Conservation (phyloP, 2,329 filamentous ascomycete species). For the Ophiocordyceps camponoti-saundersi region DNA sequence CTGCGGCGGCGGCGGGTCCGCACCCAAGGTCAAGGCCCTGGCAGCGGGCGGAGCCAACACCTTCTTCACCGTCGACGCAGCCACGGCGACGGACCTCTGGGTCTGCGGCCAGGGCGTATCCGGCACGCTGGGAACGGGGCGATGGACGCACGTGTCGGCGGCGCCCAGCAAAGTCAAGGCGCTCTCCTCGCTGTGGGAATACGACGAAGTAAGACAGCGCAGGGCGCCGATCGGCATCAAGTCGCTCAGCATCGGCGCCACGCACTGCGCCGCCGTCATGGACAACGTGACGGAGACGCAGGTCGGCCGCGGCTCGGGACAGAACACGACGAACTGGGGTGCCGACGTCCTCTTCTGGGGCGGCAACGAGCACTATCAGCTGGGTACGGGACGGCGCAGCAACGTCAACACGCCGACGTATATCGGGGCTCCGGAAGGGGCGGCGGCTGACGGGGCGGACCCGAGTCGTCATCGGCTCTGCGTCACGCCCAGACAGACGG, state of each 20-base stretch:
- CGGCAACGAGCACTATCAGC: conserved; percentile 83
- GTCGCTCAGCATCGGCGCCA: conserved; percentile 56
- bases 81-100: conserved; percentile 41
- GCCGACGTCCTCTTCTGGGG: conserved; percentile 88
- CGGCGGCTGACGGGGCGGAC: conserved; percentile 39
- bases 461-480: conserved; percentile 57
- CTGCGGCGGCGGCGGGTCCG: conserved; percentile 48
- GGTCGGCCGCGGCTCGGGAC: conserved; percentile 28
- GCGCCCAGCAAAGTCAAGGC: conserved; percentile 66
- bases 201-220: conserved; percentile 52
- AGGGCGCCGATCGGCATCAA: conserved; percentile 65
- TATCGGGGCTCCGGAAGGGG: conserved; percentile 57
- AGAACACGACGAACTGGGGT: conserved; percentile 72
- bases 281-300: conserved; percentile 58
- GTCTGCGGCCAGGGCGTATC: conserved; percentile 74
- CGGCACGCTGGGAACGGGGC: conserved; percentile 68
- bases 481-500: conserved; percentile 60
- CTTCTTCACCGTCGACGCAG: conserved; percentile 73
- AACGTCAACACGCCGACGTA: conserved; percentile 64
- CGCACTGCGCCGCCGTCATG: conserved; percentile 71
- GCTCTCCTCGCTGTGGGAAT: conserved; percentile 74
- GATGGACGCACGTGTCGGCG: conserved; percentile 75
- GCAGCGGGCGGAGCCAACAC: conserved; percentile 76
- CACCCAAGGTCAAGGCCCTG: conserved; percentile 55
- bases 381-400: conserved; percentile 78